phyloP scores from a whole-genome alignment of 495 filamentous ascomycete species.

The Aspergillus nidulans region DNA sequence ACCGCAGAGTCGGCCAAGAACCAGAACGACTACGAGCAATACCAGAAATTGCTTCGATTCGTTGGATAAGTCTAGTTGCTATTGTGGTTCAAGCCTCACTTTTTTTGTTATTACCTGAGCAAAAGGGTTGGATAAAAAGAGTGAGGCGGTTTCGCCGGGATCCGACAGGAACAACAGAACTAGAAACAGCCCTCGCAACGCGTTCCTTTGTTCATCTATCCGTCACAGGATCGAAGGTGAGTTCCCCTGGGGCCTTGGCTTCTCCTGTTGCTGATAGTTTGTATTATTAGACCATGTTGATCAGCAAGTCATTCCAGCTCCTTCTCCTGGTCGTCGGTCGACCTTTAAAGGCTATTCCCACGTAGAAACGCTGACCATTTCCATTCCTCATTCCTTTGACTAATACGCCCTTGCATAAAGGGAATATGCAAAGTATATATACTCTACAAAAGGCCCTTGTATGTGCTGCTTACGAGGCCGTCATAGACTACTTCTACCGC shows the following conservation, averaged over 20 bases:
- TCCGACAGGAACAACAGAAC: constrained; percentile 21
- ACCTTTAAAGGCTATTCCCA: constrained; percentile 13
- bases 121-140: constrained; percentile 41
- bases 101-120: constrained; percentile 17
- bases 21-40: constrained; percentile 9
- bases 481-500: constrained; percentile 8
- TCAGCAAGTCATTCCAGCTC: constrained; percentile 6
- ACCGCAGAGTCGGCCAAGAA: constrained; percentile 23
- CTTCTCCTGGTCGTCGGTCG: constrained; percentile 1
- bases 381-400: constrained; percentile 9
- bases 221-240: constrained; percentile 10
- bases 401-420: constrained; percentile 17
- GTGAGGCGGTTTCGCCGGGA: constrained; percentile 38
- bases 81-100: constrained; percentile 28
- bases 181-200: constrained; percentile 5
- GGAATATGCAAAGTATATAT: constrained; percentile 14
- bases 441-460: constrained; percentile 15
- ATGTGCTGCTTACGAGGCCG: constrained; percentile 9
- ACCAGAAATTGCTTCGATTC: constrained; percentile 13
- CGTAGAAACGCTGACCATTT: constrained; percentile 12
- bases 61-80: constrained; percentile 13
- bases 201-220: not conserved
- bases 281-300: constrained; percentile 2
- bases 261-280: constrained; percentile 4
- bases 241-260: constrained; percentile 7